Conservation (phyloP, 768 basidiomycete species). For the Hemileccinum impolitum region DNA sequence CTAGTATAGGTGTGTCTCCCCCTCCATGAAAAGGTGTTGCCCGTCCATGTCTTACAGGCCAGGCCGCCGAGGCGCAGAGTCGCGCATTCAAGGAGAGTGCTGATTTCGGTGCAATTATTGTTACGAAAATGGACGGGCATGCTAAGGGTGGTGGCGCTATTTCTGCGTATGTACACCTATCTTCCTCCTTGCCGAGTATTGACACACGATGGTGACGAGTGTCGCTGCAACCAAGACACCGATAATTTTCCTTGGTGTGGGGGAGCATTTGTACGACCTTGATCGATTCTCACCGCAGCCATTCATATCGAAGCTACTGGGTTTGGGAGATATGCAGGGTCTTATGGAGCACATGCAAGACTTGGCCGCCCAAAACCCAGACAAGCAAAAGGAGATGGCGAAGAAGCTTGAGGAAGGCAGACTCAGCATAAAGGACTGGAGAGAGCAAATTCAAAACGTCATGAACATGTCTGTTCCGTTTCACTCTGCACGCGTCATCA, state of each 20-base stretch:
- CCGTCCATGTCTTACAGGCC: constrained; percentile 48
- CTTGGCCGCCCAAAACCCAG: constrained; percentile 87
- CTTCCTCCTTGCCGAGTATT: background rate
- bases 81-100: constrained; percentile 97
- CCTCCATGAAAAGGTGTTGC: background rate
- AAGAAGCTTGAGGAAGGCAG: constrained; percentile 98
- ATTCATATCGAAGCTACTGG: constrained; percentile 94
- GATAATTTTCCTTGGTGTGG: constrained; percentile 97
- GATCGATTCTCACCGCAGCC: constrained; percentile 95
- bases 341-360: constrained; percentile 99
- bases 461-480: constrained; percentile 85
- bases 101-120: constrained; percentile 97
- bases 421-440: constrained; percentile 94
- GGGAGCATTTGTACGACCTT: constrained; percentile 96
- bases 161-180: constrained; percentile 72
- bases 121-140: constrained; percentile 99
- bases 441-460: constrained; percentile 94
- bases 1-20: constrained; percentile 73
- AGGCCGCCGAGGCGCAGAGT: constrained; percentile 96
- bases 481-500: constrained; percentile 1
- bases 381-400: constrained; percentile 96
- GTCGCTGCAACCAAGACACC: constrained; percentile 99
- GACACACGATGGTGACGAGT: constrained; percentile 40
- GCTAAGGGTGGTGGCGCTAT: constrained; percentile 99
- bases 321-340: constrained; percentile 94